These are phyloP conservation scores for Leccinum aurantiacum DNA, from an alignment of 768 basidiomycete genomes.

Conservation along the genomic window DNA sequence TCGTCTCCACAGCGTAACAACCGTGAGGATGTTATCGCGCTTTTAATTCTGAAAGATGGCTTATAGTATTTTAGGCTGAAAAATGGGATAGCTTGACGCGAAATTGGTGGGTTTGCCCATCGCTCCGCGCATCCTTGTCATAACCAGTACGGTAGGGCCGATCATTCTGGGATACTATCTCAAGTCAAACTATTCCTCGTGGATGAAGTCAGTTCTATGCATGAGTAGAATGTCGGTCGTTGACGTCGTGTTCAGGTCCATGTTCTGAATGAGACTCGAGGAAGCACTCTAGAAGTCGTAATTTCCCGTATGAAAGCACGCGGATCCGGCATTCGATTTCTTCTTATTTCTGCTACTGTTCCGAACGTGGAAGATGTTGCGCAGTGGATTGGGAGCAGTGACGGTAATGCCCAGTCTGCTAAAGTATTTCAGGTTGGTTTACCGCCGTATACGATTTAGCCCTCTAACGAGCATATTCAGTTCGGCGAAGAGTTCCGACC, in stretches of 20 bases:
- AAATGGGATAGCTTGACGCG: conserved; percentile 96
- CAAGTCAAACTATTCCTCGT: conserved; percentile 81
- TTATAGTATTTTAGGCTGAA: conserved; percentile 60
- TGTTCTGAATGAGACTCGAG: conserved; percentile 85
- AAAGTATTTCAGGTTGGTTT: conserved; percentile 64
- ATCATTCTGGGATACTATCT: conserved; percentile 64
- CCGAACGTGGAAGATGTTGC: conserved; percentile 93
- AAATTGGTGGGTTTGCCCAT: conserved; percentile 64
- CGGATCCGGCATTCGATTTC: conserved; percentile 70
- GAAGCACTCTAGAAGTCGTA: conserved; percentile 93
- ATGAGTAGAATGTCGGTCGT: neutral
- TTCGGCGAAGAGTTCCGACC: conserved; percentile 94
- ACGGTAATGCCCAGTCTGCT: conserved; percentile 43
- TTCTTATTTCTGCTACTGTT: conserved; percentile 90
- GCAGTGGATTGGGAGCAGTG: conserved; percentile 69
- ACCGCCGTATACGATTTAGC: neutral
- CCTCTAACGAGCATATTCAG: conserved; percentile 38
- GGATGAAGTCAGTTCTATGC: conserved; percentile 58
- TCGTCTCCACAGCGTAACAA: conserved; percentile 59
- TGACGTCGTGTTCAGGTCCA: conserved; percentile 62
- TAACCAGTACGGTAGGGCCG: conserved; percentile 43
- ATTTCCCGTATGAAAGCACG: conserved; percentile 87
- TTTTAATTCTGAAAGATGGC: neutral
- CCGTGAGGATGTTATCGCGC: conserved; percentile 44
- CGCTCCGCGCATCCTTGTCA: neutral